A percentile compares a stretch with the other conserved stretches of the same genome.
These are phyloP conservation scores for Mrakiaceae sp. DNA, from an alignment of 1,284 basidiomycete species.

Conservation along the genomic window DNA sequence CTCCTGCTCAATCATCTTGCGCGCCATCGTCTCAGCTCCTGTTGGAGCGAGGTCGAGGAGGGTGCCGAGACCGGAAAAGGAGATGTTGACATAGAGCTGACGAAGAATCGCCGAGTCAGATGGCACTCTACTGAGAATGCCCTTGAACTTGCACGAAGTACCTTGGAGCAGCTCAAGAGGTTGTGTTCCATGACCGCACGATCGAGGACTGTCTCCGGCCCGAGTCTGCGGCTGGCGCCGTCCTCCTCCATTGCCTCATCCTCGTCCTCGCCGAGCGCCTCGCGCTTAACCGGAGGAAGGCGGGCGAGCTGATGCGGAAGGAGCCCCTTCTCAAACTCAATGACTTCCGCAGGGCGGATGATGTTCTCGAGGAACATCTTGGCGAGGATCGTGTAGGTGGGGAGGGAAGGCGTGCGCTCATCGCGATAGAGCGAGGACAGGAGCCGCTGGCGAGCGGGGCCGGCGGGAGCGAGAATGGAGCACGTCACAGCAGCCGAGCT, in stretches of 20 bases:
- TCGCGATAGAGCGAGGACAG: constrained; percentile 88
- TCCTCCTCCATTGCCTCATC: constrained; percentile 38
- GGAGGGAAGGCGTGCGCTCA: constrained; percentile 58
- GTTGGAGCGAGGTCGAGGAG: constrained; percentile 72
- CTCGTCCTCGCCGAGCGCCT: constrained; percentile 35
- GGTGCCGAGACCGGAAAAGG: constrained; percentile 73
- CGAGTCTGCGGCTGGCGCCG: constrained; percentile 60
- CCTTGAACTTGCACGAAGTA: constrained; percentile 17
- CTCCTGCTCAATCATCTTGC: constrained; percentile 93
- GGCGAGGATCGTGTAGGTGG: constrained; percentile 67
- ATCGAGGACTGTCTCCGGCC: constrained; percentile 90
- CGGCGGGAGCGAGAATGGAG: constrained; percentile 92
- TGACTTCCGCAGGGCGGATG: constrained; percentile 74
- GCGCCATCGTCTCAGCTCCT: constrained; percentile 84
- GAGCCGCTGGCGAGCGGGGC: constrained; percentile 83
- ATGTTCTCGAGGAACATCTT: constrained; percentile 98
- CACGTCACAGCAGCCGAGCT: constrained; percentile 87
- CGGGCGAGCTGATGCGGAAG: constrained; percentile 86
- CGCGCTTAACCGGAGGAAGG: constrained; percentile 49
- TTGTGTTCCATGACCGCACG: constrained; percentile 98
- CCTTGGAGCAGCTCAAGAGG: constrained; percentile 79
- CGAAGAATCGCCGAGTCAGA: neutral
- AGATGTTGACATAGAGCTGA: constrained; percentile 81
- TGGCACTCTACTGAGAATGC: neutral
- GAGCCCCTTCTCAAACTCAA: constrained; percentile 69